Evolutionary conservation across 2,329 filamentous ascomycete genomes (phyloP).

Genomic region (Colletotrichum cuscutae): DNA sequence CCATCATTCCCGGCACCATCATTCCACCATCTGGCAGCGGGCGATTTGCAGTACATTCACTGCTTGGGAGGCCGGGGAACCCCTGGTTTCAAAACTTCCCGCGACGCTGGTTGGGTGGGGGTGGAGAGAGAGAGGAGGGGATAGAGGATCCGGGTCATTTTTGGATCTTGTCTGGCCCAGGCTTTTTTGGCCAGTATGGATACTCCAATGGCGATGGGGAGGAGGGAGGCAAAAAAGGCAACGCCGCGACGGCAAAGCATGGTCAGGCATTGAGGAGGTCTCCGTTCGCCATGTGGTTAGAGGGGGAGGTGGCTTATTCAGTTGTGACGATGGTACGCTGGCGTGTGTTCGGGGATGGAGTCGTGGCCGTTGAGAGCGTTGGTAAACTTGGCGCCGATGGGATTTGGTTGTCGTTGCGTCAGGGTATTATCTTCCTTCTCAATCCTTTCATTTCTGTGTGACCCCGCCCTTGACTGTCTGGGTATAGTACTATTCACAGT

Average conservation of each 20-base stretch:
- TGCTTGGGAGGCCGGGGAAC: constrained; percentile 4
- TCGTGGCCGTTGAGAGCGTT: background rate
- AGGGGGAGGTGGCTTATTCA: background rate
- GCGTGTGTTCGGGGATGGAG: background rate
- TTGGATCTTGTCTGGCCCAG: background rate
- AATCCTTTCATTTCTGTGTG: too few species aligned
- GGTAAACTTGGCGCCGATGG: background rate
- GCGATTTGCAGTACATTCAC: background rate
- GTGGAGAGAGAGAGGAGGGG: constrained; percentile 4
- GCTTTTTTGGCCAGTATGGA: background rate
- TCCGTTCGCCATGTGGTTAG: constrained; percentile 5
- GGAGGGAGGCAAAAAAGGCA: background rate
- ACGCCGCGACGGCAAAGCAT: background rate
- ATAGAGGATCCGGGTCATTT: background rate
- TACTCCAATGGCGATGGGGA: background rate
- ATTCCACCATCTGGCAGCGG: background rate
- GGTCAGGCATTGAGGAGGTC: background rate
- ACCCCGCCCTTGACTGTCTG: too few species aligned
- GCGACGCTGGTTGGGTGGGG: constrained; percentile 18
- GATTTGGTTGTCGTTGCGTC: background rate
- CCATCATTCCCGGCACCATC: background rate
- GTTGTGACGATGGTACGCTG: background rate
- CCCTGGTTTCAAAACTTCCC: constrained; percentile 22
- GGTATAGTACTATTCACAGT: too few species aligned
- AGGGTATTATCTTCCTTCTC: too few species aligned